Base-by-base conservation (phyloP, 768 basidiomycete genomes). In the Phanerochaete carnosa region DNA sequence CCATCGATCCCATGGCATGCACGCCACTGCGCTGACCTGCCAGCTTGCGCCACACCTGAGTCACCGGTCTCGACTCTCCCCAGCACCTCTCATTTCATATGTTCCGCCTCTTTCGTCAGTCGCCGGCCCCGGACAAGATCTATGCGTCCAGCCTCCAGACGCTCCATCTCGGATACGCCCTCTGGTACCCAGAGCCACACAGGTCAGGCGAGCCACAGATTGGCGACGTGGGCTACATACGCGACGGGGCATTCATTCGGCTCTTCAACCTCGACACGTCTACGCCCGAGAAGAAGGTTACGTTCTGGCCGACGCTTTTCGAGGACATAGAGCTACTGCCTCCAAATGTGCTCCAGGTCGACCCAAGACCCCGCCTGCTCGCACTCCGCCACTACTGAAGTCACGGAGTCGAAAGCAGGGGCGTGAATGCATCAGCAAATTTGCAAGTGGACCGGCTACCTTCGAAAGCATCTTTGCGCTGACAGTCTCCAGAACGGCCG, bases 181-280 rank as follows among this genome's bases (percentile, higher is more conserved):
- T 60, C 2, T 60, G 59, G 59, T 60, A 43, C 23, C 59, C 59
- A 1, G 59, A 60, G 28, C 49, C 49, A 15, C 57, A 49, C 32
- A 28, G 23, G 16, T 46, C 56, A 2, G 56, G 46, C 19, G 43
- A 57, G 28, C 39, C 45, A 9, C 50, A 46, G 28, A 33, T 60
- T 19, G 51, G 59, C 37, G 59, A 60, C 30, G 59, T 60, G 1
- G 62, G 62, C 11, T 60, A 23, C 45, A 45, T 51, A 1, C 1
- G 16, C 4, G 55, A 59, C 13, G 62, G 62, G 13, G 43, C 45
- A 11, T 63, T 63, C 43, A 29, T 56, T 9, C 54, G 55, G 8
- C 30, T 63, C 8, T 57, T 63, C 54, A 63, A 60, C 43, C 55
- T 56, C 47, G 11, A 43, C 11, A 25, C 5, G 22, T 29, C 23